phyloP scores from a whole-genome alignment of 2,329 filamentous ascomycete species.

The Paracoccidioides lutzii region DNA sequence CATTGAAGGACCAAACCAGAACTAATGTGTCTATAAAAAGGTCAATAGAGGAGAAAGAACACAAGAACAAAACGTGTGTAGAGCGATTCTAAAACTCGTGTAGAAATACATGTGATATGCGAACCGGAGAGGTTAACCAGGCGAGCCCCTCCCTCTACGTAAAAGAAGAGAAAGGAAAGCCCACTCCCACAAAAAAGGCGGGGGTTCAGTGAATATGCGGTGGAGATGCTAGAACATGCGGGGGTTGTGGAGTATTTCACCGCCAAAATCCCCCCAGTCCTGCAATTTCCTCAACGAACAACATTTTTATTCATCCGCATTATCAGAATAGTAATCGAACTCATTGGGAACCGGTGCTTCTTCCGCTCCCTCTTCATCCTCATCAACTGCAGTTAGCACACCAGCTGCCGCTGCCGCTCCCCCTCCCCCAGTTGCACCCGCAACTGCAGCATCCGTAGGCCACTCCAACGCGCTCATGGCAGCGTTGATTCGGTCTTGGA shows the following conservation, averaged over 20 bases:
- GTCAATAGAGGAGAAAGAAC: no score
- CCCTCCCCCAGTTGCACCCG: constrained; percentile 34
- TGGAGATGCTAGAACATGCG: background rate
- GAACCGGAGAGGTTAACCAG: background rate
- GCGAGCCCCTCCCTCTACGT: background rate
- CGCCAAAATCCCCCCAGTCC: background rate
- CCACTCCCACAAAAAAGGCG: background rate
- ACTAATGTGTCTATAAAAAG: no score
- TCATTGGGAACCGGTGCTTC: constrained; percentile 36
- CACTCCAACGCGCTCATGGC: constrained; percentile 22
- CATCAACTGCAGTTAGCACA: constrained; percentile 75
- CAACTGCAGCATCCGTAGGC: constrained; percentile 10
- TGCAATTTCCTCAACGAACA: background rate
- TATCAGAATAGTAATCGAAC: constrained; percentile 36
- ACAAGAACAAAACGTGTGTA: background rate
- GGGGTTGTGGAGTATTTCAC: background rate
- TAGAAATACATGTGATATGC: constrained; percentile 4
- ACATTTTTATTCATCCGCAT: constrained; percentile 17
- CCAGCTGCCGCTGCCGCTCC: constrained; percentile 62
- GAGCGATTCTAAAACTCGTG: background rate
- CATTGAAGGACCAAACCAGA: no score
- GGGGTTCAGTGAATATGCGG: background rate
- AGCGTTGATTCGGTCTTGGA: constrained; percentile 31
- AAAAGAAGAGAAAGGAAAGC: background rate
- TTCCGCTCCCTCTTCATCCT: constrained; percentile 41